Percentiles rank a stretch among this genome's conserved stretches.
These are phyloP conservation scores for Chaetomium olivaceum DNA, from an alignment of 2,329 filamentous ascomycete species.

Conservation along the genomic window DNA sequence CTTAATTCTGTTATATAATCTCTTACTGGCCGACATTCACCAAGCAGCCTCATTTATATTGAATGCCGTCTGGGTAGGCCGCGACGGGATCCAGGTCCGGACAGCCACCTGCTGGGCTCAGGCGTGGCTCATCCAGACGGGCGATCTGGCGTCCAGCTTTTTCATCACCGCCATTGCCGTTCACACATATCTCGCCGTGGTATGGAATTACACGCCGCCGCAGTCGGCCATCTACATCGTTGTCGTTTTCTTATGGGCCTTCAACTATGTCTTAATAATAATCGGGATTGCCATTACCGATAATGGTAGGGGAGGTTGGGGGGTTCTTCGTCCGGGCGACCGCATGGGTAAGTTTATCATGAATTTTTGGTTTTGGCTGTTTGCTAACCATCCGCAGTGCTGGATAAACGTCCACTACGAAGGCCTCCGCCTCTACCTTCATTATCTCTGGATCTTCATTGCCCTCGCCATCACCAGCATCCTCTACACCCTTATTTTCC, in stretches of 20 bases:
- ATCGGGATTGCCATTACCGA: slow-evolving; percentile 39
- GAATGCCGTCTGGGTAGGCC: slow-evolving; percentile 52
- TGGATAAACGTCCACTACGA: slow-evolving; percentile 59
- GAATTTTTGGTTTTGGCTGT: not conserved
- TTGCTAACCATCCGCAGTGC: slow-evolving; percentile 45
- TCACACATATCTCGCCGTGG: slow-evolving; percentile 58
- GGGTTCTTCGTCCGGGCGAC: slow-evolving; percentile 55
- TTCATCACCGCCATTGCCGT: slow-evolving; percentile 59
- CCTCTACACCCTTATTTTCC: slow-evolving; percentile 43
- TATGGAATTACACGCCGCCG: slow-evolving; percentile 50
- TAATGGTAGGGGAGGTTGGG: slow-evolving; percentile 33
- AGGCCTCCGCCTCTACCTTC: slow-evolving; percentile 56
- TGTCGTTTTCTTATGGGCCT: slow-evolving; percentile 50
- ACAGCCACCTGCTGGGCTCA: slow-evolving; percentile 54
- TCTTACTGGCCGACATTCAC: slow-evolving; percentile 59
- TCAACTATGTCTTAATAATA: slow-evolving; percentile 50
- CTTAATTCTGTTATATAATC: slow-evolving; percentile 60
- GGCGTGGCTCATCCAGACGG: slow-evolving; percentile 59
- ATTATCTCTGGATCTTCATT: slow-evolving; percentile 64
- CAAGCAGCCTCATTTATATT: slow-evolving; percentile 58
- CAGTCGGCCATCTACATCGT: slow-evolving; percentile 45
- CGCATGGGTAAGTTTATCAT: slow-evolving; percentile 47
- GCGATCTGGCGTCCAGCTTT: slow-evolving; percentile 57
- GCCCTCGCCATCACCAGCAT: slow-evolving; percentile 39
- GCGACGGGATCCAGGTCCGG: slow-evolving; percentile 50